Evolutionary conservation across 495 filamentous ascomycete genomes (phyloP), one percentile per base, ranked within the genome.

Genomic region (Usnea hakonensis): DNA sequence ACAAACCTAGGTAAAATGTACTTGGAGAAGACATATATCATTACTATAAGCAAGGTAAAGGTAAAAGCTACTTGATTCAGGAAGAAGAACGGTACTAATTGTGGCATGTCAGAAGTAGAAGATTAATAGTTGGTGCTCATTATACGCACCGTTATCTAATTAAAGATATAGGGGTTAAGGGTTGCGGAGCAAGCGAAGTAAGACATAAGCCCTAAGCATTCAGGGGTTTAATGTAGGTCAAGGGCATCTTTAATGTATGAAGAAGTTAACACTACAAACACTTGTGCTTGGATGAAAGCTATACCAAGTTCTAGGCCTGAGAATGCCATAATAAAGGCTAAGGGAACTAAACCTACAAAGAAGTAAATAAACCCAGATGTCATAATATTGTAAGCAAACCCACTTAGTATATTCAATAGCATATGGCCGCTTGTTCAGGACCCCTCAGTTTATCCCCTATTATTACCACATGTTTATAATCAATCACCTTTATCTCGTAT

Each of bases 241-340:
- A 67, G 37, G 17, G 40, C 50, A 54, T 60, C 37, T 68, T 62
- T 68, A 30, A 66, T 66, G 30, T 68, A 68, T 41, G 64, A 66
- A 66, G 55, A 68, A 66, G 64, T 57, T 63, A 68, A 63, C 5
- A 66, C 65, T 58, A 68, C 59, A 62, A 68, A 68, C 48, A 68
- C 65, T 58, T 44, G n/a, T 21, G n/a, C 41, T 44, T 44, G n/a
- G 23, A 44, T 44, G 23, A 44, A 44, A 23, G 41, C 41, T 44
- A 44, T 44, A 5, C 5, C 41, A 9, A 44, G n/a, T 23, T 44
- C 41, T 44, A 44, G 23, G 23, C n/a, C 41, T 9, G 41, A 44
- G 23, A 44, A 44, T 44, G 41, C 41, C 10, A 44, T 44, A 23
- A 44, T 44, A 44, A 44, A 44, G n/a, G n/a, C 41, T 44, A 44